Base-by-base conservation (phyloP, 1,284 basidiomycete genomes). In the Cryptococcus sp. region DNA sequence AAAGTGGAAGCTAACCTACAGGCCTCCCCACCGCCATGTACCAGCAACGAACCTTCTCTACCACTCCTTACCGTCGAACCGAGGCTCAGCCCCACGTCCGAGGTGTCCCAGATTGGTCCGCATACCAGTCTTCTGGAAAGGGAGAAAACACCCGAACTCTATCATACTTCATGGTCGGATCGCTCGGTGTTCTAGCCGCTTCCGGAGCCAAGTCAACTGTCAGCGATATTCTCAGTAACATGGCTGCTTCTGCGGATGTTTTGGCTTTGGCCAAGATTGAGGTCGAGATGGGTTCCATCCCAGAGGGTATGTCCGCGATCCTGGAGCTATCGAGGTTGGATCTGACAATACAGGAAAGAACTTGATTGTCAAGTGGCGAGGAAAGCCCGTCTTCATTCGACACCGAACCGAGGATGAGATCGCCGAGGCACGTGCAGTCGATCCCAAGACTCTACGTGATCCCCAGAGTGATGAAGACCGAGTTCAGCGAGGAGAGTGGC, bases 361-460 rank as follows among this genome's bases (percentile, higher is more conserved):
- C 69, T 88, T 90, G 65, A 86, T 96, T 76, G 90, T 96, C 80
- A 96, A 96, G 80, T 98, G 96, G 96, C 89, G 94, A 74, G 96
- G 94, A 75, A 99, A 98, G 83, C 96, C 96, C 63, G 94, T 99
- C 55, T 98, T 98, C 80, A 91, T 99, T 75, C 86, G 96, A 65
- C 94, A 99, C 81, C 85, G 96, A 69, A 99, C 96, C 23, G 73
- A 82, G 53, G 82, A 81, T 52, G 96, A 99, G 81, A 91, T 98
- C 66, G 84, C 91, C 60, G 96, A 98, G 80, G 96, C 96, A 53
- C 86, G 90, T 76, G 68, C 76, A 48, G 80, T 84, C 52, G 86
- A 97, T 76, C 84, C 93, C 84, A 89, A 89, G 80, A 68, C 79
- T 46, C 81, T 99, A 61, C 84, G 96, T 64, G 96, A 99, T 75